Evolutionary conservation across 768 basidiomycete species (phyloP), one percentile per base, ranked within the genome.

Genomic region (Leccinum obscurum): DNA sequence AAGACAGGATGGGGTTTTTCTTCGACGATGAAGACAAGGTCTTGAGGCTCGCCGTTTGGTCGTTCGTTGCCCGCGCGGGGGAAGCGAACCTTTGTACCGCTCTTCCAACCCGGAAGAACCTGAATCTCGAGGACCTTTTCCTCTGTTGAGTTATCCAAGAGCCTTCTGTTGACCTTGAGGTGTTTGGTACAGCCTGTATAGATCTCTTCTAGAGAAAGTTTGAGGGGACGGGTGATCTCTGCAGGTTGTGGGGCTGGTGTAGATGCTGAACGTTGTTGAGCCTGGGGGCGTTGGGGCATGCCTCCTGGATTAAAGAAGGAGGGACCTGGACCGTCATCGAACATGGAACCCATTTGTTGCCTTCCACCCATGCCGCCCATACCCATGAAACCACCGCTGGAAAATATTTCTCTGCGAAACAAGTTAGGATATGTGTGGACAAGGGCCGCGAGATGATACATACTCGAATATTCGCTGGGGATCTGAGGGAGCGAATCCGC

Each of bases 11-110:
- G 92, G 9, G 89, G 87, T 76, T 96, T 98, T 76, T 98, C 94
- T 74, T 97, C 95, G n/a, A 97, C 85, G 52, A 96, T 85, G 70
- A 99, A 98, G 34, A 95, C 95, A n/a, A 99, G 82, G 72, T 95
- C 93, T 68, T 95, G 93, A 14, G 89, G 72, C 51, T 88, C 88
- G 11, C 89, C 88, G 35, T 62, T 72, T 13, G 77, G 70, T 55
- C 82, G 80, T 67, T 95, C 93, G 73, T 98, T 95, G 3, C 93
- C 93, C 10, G 92, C 89, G 22, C 85, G 84, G 0, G 91, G 85
- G 75, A 95, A 98, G 46, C 92, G 87, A 60, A 98, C 83, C 77
- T 96, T 97, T 17, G 96, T 98, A 0, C 96, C 96, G 62, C 85
- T 85, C 81, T 98, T 98, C 95, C 95, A 98, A 1, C 96, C 96